Evolutionary conservation across 2,329 filamentous ascomycete species (phyloP).

Genomic region (Clonostachys byssicola): DNA sequence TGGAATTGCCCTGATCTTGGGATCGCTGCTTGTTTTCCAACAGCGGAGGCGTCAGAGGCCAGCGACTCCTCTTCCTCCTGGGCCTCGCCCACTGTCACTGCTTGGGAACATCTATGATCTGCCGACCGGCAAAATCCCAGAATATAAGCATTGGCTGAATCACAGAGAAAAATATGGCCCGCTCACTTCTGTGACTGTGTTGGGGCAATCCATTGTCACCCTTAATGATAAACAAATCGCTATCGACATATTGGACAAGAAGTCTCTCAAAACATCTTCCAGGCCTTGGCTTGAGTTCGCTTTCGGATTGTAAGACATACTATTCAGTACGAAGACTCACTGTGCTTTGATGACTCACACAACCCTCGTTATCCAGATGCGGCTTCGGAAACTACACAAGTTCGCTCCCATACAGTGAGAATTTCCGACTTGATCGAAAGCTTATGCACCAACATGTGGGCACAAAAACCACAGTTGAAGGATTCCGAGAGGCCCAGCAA

Average conservation of each 20-base stretch:
- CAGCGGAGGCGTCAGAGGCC: background rate
- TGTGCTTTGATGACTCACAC: background rate
- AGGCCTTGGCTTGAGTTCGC: slow-evolving; percentile 5
- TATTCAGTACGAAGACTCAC: background rate
- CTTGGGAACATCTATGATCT: slow-evolving; percentile 41
- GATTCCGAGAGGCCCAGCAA: slow-evolving; percentile 7
- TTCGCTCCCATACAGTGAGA: slow-evolving; percentile 11
- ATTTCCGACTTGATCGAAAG: slow-evolving; percentile 15
- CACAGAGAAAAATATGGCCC: slow-evolving; percentile 23
- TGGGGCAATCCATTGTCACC: slow-evolving; percentile 29
- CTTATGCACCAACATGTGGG: slow-evolving; percentile 18
- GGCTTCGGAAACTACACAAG: slow-evolving; percentile 14
- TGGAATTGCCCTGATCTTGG: too few relatives aligned
- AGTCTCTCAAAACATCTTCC: slow-evolving; percentile 9
- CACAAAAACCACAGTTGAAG: slow-evolving; percentile 11
- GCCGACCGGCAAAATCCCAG: slow-evolving; percentile 20
- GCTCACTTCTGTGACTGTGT: slow-evolving; percentile 11
- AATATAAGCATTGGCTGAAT: slow-evolving; percentile 25
- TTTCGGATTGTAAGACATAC: slow-evolving; percentile 13
- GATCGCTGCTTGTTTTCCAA: background rate
- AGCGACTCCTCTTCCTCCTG: slow-evolving; percentile 8
- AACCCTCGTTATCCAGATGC: background rate
- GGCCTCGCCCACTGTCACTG: slow-evolving; percentile 26
- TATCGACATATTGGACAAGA: slow-evolving; percentile 22
- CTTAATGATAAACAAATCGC: slow-evolving; percentile 28